A percentile compares a stretch with the other conserved stretches of the same genome.
phyloP scores from a whole-genome alignment of 2,329 filamentous ascomycete genomes.

The Ramularia endophylla region DNA sequence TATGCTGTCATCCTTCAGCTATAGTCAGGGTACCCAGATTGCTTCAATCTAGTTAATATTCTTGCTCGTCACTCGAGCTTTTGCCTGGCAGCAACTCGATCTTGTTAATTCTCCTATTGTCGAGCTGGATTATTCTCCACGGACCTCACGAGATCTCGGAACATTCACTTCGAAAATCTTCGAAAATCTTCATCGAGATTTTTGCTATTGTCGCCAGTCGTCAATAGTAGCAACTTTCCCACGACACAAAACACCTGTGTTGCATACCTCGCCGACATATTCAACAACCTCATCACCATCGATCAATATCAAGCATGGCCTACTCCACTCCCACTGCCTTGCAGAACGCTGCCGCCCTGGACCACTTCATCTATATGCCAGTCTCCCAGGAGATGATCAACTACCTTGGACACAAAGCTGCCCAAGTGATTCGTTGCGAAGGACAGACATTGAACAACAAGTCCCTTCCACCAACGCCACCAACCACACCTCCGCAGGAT shows the following conservation, averaged over 20 bases:
- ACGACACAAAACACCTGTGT: constrained; percentile 5
- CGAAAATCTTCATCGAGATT: constrained; percentile 6
- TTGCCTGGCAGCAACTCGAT: constrained; percentile 28
- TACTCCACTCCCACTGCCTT: constrained; percentile 37
- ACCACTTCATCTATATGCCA: constrained; percentile 72
- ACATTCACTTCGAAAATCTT: constrained; percentile 12
- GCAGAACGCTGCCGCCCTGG: constrained; percentile 59
- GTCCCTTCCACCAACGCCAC: constrained; percentile 53
- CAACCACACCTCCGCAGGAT: constrained; percentile 52
- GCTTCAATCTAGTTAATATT: constrained; percentile 21
- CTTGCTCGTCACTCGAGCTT: constrained; percentile 18
- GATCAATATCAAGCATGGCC: constrained; percentile 34
- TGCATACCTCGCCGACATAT: constrained; percentile 7
- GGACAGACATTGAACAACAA: constrained; percentile 37
- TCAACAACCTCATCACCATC: constrained; percentile 14
- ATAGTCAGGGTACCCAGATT: too few species aligned
- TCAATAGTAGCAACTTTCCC: constrained; percentile 23
- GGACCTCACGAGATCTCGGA: constrained; percentile 11
- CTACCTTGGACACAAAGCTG: constrained; percentile 68
- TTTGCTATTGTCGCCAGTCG: constrained; percentile 23
- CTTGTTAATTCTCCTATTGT: constrained; percentile 24
- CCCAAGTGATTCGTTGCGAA: constrained; percentile 76
- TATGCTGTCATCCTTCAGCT: constrained; percentile 21
- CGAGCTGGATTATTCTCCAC: constrained; percentile 9
- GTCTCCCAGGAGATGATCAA: constrained; percentile 71